A percentile compares a stretch with the other conserved stretches of the same genome.
Evolutionary conservation across 2,329 filamentous ascomycete species (phyloP).

Genomic region (Gnomoniopsis smithogilvyi): DNA sequence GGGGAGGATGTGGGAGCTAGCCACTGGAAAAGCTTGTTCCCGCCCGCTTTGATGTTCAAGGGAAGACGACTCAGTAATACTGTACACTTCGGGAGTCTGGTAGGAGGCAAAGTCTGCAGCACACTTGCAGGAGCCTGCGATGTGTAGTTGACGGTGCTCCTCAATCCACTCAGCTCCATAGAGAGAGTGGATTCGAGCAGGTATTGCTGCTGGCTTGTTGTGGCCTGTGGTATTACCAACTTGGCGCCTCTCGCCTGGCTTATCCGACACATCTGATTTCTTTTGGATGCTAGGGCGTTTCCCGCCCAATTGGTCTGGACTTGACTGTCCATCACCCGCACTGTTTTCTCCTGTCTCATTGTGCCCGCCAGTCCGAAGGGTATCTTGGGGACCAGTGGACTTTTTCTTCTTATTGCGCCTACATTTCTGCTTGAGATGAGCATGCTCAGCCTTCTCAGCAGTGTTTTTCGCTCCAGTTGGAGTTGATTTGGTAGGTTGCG

Average conservation of each 20-base stretch:
- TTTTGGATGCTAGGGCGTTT: not conserved
- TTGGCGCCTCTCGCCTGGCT: constrained; percentile 1
- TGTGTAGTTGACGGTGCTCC: constrained; percentile 36
- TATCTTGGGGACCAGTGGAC: not conserved
- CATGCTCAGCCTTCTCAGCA: not conserved
- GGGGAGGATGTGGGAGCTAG: not conserved
- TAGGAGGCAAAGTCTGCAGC: constrained; percentile 30
- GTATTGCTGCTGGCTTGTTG: constrained; percentile 19
- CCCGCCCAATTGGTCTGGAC: not conserved
- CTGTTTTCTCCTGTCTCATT: not conserved
- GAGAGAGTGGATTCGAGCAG: constrained; percentile 32
- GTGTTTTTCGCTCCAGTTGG: not conserved
- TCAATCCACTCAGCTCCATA: constrained; percentile 38
- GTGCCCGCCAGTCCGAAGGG: not conserved
- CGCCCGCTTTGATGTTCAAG: not conserved
- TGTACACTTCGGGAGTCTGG: constrained; percentile 17
- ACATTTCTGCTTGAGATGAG: too few species aligned
- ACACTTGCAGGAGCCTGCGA: constrained; percentile 32
- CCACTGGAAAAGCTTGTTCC: not conserved
- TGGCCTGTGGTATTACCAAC: constrained; percentile 15
- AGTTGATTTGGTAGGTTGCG: not conserved
- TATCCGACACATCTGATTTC: not conserved
- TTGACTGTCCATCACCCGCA: not conserved
- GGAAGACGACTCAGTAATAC: not conserved
- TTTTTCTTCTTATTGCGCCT: not conserved